Conservation (phyloP, 2,329 filamentous ascomycete genomes). For the Aspergillus viridinutans region DNA sequence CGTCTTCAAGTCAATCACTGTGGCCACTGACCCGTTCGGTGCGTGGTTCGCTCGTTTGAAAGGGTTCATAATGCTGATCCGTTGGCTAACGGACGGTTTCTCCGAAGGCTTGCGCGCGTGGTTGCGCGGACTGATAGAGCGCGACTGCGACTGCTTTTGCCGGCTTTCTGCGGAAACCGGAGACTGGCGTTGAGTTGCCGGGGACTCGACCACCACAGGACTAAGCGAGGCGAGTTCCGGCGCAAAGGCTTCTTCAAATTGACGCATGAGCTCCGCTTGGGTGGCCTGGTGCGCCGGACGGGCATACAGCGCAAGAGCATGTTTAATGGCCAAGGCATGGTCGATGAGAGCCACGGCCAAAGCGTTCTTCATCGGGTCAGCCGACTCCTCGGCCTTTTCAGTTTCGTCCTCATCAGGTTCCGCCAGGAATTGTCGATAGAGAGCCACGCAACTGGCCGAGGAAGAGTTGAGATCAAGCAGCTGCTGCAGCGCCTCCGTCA, state of each 20-base stretch:
- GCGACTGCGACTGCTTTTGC: slow-evolving; percentile 11
- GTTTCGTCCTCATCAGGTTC: slow-evolving; percentile 38
- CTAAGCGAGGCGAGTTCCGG: slow-evolving; percentile 62
- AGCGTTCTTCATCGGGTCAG: slow-evolving; percentile 65
- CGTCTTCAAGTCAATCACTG: slow-evolving; percentile 26
- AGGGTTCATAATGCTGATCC: slow-evolving; percentile 42
- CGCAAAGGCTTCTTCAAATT: slow-evolving; percentile 47
- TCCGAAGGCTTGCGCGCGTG: slow-evolving; percentile 30
- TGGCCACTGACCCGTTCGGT: slow-evolving; percentile 33
- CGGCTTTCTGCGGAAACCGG: slow-evolving; percentile 24
- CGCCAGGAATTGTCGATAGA: slow-evolving; percentile 72
- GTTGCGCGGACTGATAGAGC: slow-evolving; percentile 31
- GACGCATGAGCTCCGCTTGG: slow-evolving; percentile 35
- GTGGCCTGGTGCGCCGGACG: slow-evolving; percentile 52
- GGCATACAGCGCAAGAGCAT: slow-evolving; percentile 67
- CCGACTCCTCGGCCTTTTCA: slow-evolving; percentile 47
- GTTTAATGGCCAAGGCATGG: slow-evolving; percentile 81
- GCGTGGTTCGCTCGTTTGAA: slow-evolving; percentile 40
- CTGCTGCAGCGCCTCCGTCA: slow-evolving; percentile 72
- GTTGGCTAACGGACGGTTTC: slow-evolving; percentile 37
- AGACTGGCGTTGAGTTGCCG: slow-evolving; percentile 39
- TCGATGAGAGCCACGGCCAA: slow-evolving; percentile 83
- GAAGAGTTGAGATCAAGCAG: slow-evolving; percentile 71
- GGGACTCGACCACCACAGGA: slow-evolving; percentile 36
- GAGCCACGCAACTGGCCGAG: slow-evolving; percentile 71